Evolutionary conservation across 768 basidiomycete genomes (phyloP).

Genomic region (Galerina sulciceps): DNA sequence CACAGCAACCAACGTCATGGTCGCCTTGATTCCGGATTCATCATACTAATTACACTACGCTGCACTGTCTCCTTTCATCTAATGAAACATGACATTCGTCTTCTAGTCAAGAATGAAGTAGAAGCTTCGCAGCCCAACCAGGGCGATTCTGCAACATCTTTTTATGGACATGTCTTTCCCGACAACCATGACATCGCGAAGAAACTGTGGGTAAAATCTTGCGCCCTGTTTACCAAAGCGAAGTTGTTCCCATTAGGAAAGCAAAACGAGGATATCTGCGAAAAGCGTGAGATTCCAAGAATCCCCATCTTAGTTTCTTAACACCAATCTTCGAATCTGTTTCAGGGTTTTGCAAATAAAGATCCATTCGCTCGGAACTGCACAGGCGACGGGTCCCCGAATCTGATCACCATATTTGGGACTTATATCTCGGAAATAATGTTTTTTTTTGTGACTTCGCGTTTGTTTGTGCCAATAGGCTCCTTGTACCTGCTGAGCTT

Average conservation of each 20-base stretch:
- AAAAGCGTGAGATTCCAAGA: slow-evolving; percentile 17
- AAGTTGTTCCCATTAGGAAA: slow-evolving; percentile 15
- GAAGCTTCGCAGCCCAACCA: too few relatives aligned
- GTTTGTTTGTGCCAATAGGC: slow-evolving; percentile 17
- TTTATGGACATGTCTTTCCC: slow-evolving; percentile 7
- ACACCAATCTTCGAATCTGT: slow-evolving; percentile 18
- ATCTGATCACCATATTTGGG: slow-evolving; percentile 21
- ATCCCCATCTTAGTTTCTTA: slow-evolving; percentile 15
- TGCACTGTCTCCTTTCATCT: too few relatives aligned
- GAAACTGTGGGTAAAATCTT: slow-evolving; percentile 10
- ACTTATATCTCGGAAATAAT: slow-evolving; percentile 15
- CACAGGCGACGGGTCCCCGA: slow-evolving; percentile 8
- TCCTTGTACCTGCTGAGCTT: slow-evolving; percentile 29
- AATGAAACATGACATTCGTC: too few relatives aligned
- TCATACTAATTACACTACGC: too few relatives aligned
- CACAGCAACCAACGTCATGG: too few relatives aligned
- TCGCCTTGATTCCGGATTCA: too few relatives aligned
- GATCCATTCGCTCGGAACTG: slow-evolving; percentile 23
- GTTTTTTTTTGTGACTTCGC: slow-evolving; percentile 16
- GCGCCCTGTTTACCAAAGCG: background rate
- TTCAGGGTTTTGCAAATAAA: slow-evolving; percentile 23
- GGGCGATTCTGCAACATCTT: background rate
- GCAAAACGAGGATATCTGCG: slow-evolving; percentile 9
- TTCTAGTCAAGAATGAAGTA: too few relatives aligned
- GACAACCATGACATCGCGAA: slow-evolving; percentile 18